A percentile compares a stretch with the other conserved stretches of the same genome.
Evolutionary conservation across 306 rosid genomes (phyloP).

Genomic region (Acacia melanoxylon): DNA sequence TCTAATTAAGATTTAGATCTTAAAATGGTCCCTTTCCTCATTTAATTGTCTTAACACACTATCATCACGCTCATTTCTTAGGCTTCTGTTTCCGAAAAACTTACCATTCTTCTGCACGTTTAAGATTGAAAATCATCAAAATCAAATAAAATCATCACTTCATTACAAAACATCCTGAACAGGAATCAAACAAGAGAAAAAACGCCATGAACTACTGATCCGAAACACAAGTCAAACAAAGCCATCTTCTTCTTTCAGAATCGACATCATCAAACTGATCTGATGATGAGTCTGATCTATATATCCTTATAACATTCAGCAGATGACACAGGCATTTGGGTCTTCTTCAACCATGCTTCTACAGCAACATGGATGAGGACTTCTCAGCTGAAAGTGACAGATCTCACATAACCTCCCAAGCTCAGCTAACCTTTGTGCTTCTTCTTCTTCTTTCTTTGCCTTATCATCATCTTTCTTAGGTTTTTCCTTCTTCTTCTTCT

Average conservation of each 20-base stretch:
- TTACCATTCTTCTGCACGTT: neutral
- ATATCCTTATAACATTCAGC: neutral
- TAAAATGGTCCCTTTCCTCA: neutral
- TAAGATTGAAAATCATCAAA: neutral
- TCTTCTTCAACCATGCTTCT: neutral
- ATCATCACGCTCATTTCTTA: neutral
- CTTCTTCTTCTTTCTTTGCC: neutral
- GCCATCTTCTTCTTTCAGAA: neutral
- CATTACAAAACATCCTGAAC: neutral
- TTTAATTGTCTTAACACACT: neutral
- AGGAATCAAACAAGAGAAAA: neutral
- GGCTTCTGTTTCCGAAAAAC: neutral
- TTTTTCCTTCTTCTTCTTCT: slow-evolving; percentile 47
- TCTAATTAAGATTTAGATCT: too few species aligned
- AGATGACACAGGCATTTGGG: neutral
- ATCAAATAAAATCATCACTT: neutral
- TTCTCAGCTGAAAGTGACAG: neutral
- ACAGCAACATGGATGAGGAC: neutral
- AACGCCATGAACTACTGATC: neutral
- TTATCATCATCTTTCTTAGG: neutral
- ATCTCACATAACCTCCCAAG: neutral
- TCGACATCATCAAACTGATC: neutral
- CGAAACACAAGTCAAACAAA: neutral
- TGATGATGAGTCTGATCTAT: neutral
- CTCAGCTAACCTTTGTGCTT: neutral